These are phyloP conservation scores for Abrus pulchellus DNA, from an alignment of 306 rosid species.

Conservation along the genomic window DNA sequence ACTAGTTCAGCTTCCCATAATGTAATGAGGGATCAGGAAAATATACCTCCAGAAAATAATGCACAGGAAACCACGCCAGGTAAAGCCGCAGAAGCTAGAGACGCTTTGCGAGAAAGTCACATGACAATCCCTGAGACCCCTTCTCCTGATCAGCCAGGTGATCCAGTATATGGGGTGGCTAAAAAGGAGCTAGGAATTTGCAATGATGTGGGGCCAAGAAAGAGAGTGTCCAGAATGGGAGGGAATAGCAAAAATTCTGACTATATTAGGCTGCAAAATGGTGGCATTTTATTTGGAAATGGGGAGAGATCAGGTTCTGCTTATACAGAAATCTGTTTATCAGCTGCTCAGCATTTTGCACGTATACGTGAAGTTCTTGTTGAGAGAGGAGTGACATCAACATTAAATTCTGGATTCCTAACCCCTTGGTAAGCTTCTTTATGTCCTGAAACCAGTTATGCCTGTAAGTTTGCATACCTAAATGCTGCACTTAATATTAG, in stretches of 20 bases:
- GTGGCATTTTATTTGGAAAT: slow-evolving; percentile 66
- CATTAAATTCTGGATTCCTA: slow-evolving; percentile 92
- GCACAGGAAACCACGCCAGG: slow-evolving; percentile 82
- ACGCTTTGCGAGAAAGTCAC: slow-evolving; percentile 72
- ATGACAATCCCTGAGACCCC: slow-evolving; percentile 91
- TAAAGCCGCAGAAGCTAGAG: slow-evolving; percentile 70
- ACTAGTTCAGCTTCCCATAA: slow-evolving; percentile 54
- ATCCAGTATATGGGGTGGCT: slow-evolving; percentile 55
- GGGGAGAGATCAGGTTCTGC: slow-evolving; percentile 76
- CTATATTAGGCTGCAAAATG: slow-evolving; percentile 59
- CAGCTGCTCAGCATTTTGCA: slow-evolving; percentile 87
- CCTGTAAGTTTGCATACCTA: slow-evolving; percentile 4
- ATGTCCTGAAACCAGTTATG: neutral
- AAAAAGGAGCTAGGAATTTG: slow-evolving; percentile 75
- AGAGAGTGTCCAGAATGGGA: slow-evolving; percentile 71
- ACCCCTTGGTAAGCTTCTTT: slow-evolving; percentile 82
- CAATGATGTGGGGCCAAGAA: slow-evolving; percentile 74
- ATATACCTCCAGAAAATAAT: slow-evolving; percentile 80
- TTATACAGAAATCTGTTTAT: slow-evolving; percentile 78
- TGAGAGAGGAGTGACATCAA: slow-evolving; percentile 84
- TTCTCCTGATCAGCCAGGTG: slow-evolving; percentile 65
- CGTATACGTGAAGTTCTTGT: slow-evolving; percentile 93
- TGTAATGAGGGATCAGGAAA: slow-evolving; percentile 76
- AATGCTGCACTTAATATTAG: neutral
- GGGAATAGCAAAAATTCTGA: slow-evolving; percentile 65